Evolutionary conservation across 768 basidiomycete species (phyloP).

Genomic region (Suillus discolor): DNA sequence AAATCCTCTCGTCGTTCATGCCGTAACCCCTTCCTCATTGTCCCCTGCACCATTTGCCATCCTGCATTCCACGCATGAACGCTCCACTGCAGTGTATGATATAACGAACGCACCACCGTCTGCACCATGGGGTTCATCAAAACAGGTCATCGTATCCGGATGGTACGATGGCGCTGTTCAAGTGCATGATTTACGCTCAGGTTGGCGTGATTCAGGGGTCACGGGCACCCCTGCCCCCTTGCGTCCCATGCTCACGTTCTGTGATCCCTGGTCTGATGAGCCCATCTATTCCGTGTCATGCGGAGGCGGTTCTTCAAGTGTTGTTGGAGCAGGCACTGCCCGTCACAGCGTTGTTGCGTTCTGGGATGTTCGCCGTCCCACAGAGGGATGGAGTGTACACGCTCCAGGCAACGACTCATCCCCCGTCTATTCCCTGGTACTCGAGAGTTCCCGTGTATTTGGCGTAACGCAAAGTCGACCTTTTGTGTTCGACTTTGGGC

Average conservation of each 20-base stretch:
- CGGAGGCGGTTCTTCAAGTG: slow-evolving; percentile 67
- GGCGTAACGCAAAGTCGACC: slow-evolving; percentile 77
- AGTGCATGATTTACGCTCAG: slow-evolving; percentile 70
- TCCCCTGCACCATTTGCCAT: slow-evolving; percentile 48
- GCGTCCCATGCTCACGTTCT: slow-evolving; percentile 59
- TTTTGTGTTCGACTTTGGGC: slow-evolving; percentile 82
- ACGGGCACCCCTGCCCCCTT: slow-evolving; percentile 38
- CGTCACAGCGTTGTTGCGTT: slow-evolving; percentile 78
- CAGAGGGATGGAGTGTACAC: slow-evolving; percentile 73
- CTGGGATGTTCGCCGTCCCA: slow-evolving; percentile 74
- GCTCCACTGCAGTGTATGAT: slow-evolving; percentile 69
- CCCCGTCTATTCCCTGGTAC: slow-evolving; percentile 72
- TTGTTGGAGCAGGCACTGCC: slow-evolving; percentile 77
- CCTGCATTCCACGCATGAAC: slow-evolving; percentile 42
- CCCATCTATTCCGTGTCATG: slow-evolving; percentile 76
- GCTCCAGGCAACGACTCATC: slow-evolving; percentile 79
- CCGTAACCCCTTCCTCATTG: slow-evolving; percentile 50
- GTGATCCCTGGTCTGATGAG: slow-evolving; percentile 70
- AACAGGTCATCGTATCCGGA: slow-evolving; percentile 73
- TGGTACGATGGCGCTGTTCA: slow-evolving; percentile 82
- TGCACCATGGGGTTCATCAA: slow-evolving; percentile 70
- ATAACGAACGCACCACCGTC: slow-evolving; percentile 61
- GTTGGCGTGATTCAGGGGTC: slow-evolving; percentile 22
- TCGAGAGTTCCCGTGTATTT: slow-evolving; percentile 80
- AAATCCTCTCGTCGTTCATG: slow-evolving; percentile 59